Evolutionary conservation across 345 rosid species (phyloP).

Genomic region (Rhodamnia rubescens): DNA sequence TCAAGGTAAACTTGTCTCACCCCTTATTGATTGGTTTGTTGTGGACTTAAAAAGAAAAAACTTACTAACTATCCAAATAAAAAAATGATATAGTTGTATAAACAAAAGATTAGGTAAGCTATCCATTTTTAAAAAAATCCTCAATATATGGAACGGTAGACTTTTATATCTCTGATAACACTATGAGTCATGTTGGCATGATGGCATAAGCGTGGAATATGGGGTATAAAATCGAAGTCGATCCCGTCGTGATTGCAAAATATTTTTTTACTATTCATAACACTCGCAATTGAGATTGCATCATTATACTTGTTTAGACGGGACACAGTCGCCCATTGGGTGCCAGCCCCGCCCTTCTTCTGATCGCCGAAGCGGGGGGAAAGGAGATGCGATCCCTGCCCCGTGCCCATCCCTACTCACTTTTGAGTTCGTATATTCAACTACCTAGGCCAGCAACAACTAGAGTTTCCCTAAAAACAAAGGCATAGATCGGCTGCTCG

Average conservation of each 20-base stretch:
- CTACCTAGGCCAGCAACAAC: neutral
- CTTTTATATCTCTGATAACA: neutral
- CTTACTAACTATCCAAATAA: neutral
- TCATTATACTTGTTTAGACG: neutral
- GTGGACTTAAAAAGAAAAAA: too few species aligned
- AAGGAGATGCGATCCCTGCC: neutral
- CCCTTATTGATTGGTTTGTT: neutral
- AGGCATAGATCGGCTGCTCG: neutral
- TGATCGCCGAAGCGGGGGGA: neutral
- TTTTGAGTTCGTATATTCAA: neutral
- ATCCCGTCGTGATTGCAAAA: too few species aligned
- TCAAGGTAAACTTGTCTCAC: fast-evolving
- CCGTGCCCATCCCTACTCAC: neutral
- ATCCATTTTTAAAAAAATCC: fast-evolving
- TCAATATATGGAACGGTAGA: neutral
- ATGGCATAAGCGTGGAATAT: too few species aligned
- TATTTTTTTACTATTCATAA: too few species aligned
- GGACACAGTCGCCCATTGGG: neutral
- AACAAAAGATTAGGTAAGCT: neutral
- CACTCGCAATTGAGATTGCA: too few species aligned
- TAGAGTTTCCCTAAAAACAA: neutral
- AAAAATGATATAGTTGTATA: neutral
- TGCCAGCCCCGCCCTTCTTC: neutral
- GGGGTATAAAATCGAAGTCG: too few species aligned
- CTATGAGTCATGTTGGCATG: too few species aligned